A percentile compares a stretch with the other conserved stretches of the same genome.
Evolutionary conservation across 495 filamentous ascomycete genomes (phyloP).

Genomic region (Neurospora sp.): DNA sequence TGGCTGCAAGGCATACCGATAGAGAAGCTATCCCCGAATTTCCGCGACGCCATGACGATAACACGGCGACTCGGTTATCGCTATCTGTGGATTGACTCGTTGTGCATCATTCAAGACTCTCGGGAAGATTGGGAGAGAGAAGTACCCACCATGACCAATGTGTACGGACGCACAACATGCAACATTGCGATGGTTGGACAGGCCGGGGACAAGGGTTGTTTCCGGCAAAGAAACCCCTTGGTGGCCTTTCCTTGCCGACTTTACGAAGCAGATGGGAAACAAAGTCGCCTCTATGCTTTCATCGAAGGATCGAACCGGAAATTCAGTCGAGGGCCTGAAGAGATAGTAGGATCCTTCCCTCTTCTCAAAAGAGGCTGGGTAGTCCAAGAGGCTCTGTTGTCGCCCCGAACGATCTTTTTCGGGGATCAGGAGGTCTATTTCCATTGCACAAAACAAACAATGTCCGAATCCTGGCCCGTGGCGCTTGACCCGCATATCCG

Average conservation of each 20-base stretch:
- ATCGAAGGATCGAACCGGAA: background rate
- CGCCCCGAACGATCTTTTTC: background rate
- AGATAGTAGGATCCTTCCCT: background rate
- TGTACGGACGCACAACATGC: background rate
- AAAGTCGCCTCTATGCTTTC: background rate
- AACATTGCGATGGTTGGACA: background rate
- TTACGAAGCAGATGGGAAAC: background rate
- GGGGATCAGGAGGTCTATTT: background rate
- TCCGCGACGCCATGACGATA: conserved; percentile 13
- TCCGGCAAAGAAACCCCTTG: background rate
- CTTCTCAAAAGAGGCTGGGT: background rate
- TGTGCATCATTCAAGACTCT: conserved; percentile 16
- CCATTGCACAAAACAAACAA: background rate
- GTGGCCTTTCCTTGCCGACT: background rate
- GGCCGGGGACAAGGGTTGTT: background rate
- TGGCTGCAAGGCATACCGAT: background rate
- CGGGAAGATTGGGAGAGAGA: background rate
- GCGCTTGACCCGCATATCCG: background rate
- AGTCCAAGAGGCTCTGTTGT: background rate
- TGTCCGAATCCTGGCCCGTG: background rate
- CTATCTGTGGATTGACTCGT: conserved; percentile 17
- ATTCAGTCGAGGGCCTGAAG: background rate
- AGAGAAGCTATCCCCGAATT: background rate
- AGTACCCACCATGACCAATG: background rate
- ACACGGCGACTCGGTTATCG: conserved; percentile 5